Evolutionary conservation across 371 early-diverging fungal genomes (phyloP), one percentile per base, ranked within the genome.

Genomic region (Mortierella sp.): DNA sequence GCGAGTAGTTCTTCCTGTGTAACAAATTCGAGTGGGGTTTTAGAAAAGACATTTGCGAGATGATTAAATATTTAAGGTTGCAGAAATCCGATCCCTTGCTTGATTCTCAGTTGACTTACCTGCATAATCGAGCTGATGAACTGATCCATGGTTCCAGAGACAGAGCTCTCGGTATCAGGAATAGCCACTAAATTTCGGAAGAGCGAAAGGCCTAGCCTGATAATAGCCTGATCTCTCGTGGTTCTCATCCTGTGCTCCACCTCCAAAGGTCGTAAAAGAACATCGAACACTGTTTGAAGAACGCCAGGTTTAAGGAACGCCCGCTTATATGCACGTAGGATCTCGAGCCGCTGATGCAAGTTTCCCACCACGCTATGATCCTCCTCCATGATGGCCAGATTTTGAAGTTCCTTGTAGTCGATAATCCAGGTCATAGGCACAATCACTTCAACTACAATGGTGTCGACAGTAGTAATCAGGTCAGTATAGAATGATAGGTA

Each of bases 121-220:
- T 93, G 93, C 83, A 93, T 85, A 16, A 86, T 85, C 0, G 93
- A 83, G 11, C 75, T 70, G n/a, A 83, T 62, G 58, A 84, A 83
- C 47, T 70, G 85, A 77, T 87, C 84, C 77, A 86, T 64, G 61
- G 86, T 77, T 88, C 85, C 58, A 78, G 66, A 84, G 10, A 87
- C 79, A 18, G 92, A 86, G 1, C 86, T 85, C 59, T 90, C 88
- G 20, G 89, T 77, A 66, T 96, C 97, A 11, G 89, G 89, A 52
- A 96, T 94, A 8, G 94, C 94, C 14, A 95, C 87, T 58, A 96
- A 74, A 76, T 96, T 96, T 22, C 97, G 90, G 66, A 94, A 90
- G 9, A 96, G 83, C 32, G 92, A 91, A 30, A 96, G 78, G 8
- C 92, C 90, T 10, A 95, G 87, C 47, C 95, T 91, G 62, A 96